Conservation (phyloP, 768 basidiomycete genomes). For the Hygrophorus pudorinus region DNA sequence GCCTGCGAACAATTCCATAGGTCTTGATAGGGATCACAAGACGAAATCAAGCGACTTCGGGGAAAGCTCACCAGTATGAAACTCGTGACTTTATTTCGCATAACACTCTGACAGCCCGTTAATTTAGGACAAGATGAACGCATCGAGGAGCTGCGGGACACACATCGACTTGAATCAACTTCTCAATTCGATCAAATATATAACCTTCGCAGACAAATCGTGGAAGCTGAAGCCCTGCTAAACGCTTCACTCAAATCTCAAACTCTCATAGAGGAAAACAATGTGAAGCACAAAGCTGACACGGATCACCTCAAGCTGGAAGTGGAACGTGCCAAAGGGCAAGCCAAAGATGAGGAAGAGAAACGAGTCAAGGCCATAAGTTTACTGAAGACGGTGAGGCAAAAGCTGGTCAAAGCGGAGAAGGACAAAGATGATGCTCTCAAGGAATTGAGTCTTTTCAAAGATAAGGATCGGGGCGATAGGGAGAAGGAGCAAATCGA, state of each 20-base stretch:
- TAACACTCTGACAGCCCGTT: slow-evolving; percentile 4
- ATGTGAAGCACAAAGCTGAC: slow-evolving; percentile 42
- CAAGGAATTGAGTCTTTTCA: slow-evolving; percentile 42
- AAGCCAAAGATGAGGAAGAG: slow-evolving; percentile 92
- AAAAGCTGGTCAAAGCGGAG: slow-evolving; percentile 94
- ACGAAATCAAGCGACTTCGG: slow-evolving; percentile 71
- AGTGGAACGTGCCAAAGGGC: slow-evolving; percentile 43
- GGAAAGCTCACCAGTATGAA: slow-evolving; percentile 62
- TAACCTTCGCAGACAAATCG: slow-evolving; percentile 55
- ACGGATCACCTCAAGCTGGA: slow-evolving; percentile 55
- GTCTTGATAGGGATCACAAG: slow-evolving; percentile 47
- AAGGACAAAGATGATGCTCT: slow-evolving; percentile 80
- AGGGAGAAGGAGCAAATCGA: slow-evolving; percentile 47
- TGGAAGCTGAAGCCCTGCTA: slow-evolving; percentile 62
- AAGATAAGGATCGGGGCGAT: slow-evolving; percentile 45
- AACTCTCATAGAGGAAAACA: slow-evolving; percentile 37
- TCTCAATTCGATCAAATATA: slow-evolving; percentile 73
- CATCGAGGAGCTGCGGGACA: slow-evolving; percentile 77
- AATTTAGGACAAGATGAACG: slow-evolving; percentile 71
- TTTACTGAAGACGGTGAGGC: slow-evolving; percentile 87
- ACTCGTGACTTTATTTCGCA: not conserved
- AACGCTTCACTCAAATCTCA: slow-evolving; percentile 43
- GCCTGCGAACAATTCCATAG: not conserved
- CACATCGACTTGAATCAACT: slow-evolving; percentile 68
- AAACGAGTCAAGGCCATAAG: slow-evolving; percentile 92